A percentile compares a stretch with the other conserved stretches of the same genome.
Evolutionary conservation across 495 filamentous ascomycete genomes (phyloP).

Genomic region (Choiromyces venosus): DNA sequence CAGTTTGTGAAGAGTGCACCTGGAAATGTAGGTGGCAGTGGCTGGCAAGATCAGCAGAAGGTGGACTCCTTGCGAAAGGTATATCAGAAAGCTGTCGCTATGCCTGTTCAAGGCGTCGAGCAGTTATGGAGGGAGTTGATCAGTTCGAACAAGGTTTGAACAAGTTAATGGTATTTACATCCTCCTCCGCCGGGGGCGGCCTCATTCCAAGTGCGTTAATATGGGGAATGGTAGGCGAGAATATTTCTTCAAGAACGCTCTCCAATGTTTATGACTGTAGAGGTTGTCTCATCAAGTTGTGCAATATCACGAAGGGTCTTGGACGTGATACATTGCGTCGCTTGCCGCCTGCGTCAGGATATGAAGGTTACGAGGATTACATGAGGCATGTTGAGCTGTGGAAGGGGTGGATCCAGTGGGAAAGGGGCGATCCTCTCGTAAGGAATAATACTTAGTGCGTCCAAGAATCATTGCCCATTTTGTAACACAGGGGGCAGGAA

Average conservation of each 20-base stretch:
- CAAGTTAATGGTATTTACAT: slow-evolving; percentile 65
- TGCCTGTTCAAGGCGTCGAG: slow-evolving; percentile 75
- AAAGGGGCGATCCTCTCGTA: slow-evolving; percentile 87
- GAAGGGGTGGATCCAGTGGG: slow-evolving; percentile 90
- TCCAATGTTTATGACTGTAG: slow-evolving; percentile 86
- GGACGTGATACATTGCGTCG: slow-evolving; percentile 69
- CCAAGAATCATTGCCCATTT: too few relatives aligned
- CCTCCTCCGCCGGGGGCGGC: background rate
- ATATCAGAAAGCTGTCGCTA: slow-evolving; percentile 79
- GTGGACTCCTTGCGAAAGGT: slow-evolving; percentile 87
- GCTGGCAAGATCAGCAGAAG: slow-evolving; percentile 95
- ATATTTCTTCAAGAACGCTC: slow-evolving; percentile 91
- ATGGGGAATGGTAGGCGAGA: slow-evolving; percentile 57
- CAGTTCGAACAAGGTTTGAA: slow-evolving; percentile 88
- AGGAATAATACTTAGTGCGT: too few relatives aligned
- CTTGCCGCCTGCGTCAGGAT: slow-evolving; percentile 76
- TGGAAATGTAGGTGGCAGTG: slow-evolving; percentile 70
- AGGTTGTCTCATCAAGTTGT: slow-evolving; percentile 71
- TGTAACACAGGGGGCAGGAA: too few relatives aligned
- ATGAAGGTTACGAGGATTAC: slow-evolving; percentile 81
- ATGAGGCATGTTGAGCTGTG: slow-evolving; percentile 80
- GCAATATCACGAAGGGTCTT: slow-evolving; percentile 75
- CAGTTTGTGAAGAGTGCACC: slow-evolving; percentile 82
- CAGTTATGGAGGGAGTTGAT: slow-evolving; percentile 91
- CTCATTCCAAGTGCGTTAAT: slow-evolving; percentile 2